A percentile compares a stretch with the other conserved stretches of the same genome.
Evolutionary conservation across 1,284 basidiomycete species (phyloP).

Genomic region (Naganishia sp.): DNA sequence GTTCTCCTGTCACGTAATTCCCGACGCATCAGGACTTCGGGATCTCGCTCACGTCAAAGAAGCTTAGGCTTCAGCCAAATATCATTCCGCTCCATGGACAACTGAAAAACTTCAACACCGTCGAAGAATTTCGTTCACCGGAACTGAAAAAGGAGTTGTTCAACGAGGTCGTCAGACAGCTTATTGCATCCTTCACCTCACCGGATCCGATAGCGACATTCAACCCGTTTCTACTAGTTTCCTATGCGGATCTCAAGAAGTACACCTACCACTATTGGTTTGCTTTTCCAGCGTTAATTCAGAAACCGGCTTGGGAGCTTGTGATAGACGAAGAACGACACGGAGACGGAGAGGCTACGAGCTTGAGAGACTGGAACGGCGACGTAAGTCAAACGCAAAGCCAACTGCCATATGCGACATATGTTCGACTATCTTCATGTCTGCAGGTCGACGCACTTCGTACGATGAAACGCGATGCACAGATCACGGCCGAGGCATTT

Average conservation of each 20-base stretch:
- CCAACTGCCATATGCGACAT: not conserved
- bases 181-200: conserved; percentile 44
- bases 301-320: conserved; percentile 85
- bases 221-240: conserved; percentile 81
- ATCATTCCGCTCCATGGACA: conserved; percentile 61
- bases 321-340: conserved; percentile 44
- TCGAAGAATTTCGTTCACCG: conserved; percentile 88
- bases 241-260: conserved; percentile 96
- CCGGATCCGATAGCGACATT: conserved; percentile 51
- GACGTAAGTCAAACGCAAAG: conserved; percentile 7
- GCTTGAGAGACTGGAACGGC: conserved; percentile 22
- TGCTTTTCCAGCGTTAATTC: conserved; percentile 85
- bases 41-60: not conserved
- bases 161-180: conserved; percentile 66
- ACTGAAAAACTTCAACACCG: conserved; percentile 92
- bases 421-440: too few relatives aligned
- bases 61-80: conserved; percentile 52
- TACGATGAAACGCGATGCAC: conserved; percentile 12
- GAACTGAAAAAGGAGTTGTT: conserved; percentile 80
- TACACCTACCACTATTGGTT: conserved; percentile 99
- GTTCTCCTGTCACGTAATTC: conserved; percentile 33
- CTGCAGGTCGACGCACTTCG: conserved; percentile 15
- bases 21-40: not conserved
- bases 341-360: conserved; percentile 41
- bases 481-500: conserved; percentile 30